Evolutionary conservation across 805 yeast genomes (phyloP), one percentile per base, ranked within the genome.

Genomic region (Nakazawaea ishiwadae): DNA sequence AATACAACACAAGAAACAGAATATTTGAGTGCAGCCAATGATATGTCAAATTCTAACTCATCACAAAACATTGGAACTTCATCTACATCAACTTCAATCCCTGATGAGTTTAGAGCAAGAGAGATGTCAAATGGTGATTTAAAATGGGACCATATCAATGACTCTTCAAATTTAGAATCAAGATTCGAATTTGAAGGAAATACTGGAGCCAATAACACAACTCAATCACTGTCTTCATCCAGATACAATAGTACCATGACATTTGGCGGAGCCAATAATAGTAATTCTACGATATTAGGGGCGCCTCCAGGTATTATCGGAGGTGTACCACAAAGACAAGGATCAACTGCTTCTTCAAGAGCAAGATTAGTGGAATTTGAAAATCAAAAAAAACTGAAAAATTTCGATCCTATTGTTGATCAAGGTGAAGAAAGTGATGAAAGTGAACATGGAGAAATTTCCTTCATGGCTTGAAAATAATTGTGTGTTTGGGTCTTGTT

Each of bases 351-450:
- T 4, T 31, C 40, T 4, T 32, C 44, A 15, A 37, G 42, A 17
- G 71, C 70, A 17, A 59, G 63, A 42, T 46, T 69, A 37, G 66
- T 60, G 10, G 59, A 58, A 26, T 55, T 67, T 35, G 55, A 56
- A 15, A 54, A 63, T 43, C 57, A 52, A 29, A 59, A 63, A 30
- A 57, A 56, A 21, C 54, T 62, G 20, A 59, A 62, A 6, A 40
- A 43, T 14, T 37, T 34, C 24, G 39, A 32, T 15, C 44, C 40
- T 23, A 34, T 24, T 19, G 54, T 58, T 38, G 54, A 61, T 16
- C 64, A 57, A 6, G 57, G 53, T 21, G 62, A 59, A 19, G 44
- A 55, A 9, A 58, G 43, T 52, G 63, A 59, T 33, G 50, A 44
- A 32, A 48, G 54, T 15, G 47, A 49, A 35, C 51, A 58, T 18